These are phyloP conservation scores for Diaporthe nobilis DNA, from an alignment of 2,329 filamentous ascomycete genomes.

Conservation along the genomic window DNA sequence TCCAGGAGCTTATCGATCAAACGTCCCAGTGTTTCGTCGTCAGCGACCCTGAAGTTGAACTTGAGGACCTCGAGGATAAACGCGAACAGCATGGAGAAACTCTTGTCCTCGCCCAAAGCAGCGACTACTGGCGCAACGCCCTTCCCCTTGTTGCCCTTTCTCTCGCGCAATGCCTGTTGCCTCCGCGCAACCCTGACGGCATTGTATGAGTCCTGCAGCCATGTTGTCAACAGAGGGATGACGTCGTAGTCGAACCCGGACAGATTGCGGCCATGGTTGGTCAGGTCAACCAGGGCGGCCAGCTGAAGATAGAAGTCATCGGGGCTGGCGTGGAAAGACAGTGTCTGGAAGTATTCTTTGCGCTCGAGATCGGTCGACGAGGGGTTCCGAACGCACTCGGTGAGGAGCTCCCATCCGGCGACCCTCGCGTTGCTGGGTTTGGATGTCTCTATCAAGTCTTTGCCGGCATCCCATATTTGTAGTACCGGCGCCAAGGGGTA, in stretches of 20 bases:
- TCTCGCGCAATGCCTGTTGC: conserved; percentile 58
- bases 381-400: conserved; percentile 74
- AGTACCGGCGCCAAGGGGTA: conserved; percentile 71
- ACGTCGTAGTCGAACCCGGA: conserved; percentile 78
- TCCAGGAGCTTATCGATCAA: conserved; percentile 74
- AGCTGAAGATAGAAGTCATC: conserved; percentile 78
- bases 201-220: conserved; percentile 71
- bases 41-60: conserved; percentile 80
- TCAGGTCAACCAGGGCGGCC: conserved; percentile 73
- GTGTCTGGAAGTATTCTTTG: conserved; percentile 74
- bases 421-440: conserved; percentile 68
- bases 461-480: conserved; percentile 76
- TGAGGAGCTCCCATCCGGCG: conserved; percentile 76
- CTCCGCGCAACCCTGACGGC: conserved; percentile 67
- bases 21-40: conserved; percentile 71
- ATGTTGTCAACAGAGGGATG: conserved; percentile 72
- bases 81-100: conserved; percentile 74
- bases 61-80: conserved; percentile 80
- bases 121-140: conserved; percentile 44
- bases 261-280: conserved; percentile 72
- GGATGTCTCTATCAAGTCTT: conserved; percentile 72
- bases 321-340: conserved; percentile 68
- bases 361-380: conserved; percentile 77
- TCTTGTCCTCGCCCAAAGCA: conserved; percentile 69
- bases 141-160: conserved; percentile 57